phyloP scores from a whole-genome alignment of 495 filamentous ascomycete genomes.

The Patellaria atrata region DNA sequence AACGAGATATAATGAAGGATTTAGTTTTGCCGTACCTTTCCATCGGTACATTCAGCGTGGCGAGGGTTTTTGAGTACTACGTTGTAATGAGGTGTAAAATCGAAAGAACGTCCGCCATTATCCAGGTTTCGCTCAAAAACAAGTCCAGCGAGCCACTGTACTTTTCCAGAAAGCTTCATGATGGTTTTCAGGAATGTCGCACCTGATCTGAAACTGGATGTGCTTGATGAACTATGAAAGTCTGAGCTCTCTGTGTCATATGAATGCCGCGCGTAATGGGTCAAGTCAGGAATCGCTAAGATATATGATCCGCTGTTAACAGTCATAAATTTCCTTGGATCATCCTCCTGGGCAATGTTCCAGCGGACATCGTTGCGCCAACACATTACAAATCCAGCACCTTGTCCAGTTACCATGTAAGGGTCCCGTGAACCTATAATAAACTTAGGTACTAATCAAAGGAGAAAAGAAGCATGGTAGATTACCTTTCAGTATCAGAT shows the following conservation, averaged over 20 bases:
- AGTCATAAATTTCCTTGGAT: slow-evolving; percentile 86
- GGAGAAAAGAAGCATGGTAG: background rate
- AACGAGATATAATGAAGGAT: background rate
- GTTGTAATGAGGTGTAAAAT: slow-evolving; percentile 86
- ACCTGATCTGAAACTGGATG: slow-evolving; percentile 52
- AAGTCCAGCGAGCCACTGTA: slow-evolving; percentile 77
- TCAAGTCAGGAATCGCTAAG: slow-evolving; percentile 85
- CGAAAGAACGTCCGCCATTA: slow-evolving; percentile 54
- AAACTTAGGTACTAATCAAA: background rate
- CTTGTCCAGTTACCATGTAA: slow-evolving; percentile 82
- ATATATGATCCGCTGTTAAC: slow-evolving; percentile 91
- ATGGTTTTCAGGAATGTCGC: slow-evolving; percentile 90
- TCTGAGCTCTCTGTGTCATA: slow-evolving; percentile 36
- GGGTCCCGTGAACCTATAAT: slow-evolving; percentile 65
- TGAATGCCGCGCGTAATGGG: slow-evolving; percentile 57
- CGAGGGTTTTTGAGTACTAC: slow-evolving; percentile 71
- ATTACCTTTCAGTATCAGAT: slow-evolving; percentile 80
- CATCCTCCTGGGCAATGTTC: slow-evolving; percentile 65
- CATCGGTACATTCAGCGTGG: slow-evolving; percentile 43
- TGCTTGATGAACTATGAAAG: slow-evolving; percentile 36
- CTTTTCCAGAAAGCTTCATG: slow-evolving; percentile 94
- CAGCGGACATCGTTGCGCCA: slow-evolving; percentile 87
- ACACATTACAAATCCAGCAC: slow-evolving; percentile 92
- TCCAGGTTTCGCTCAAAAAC: slow-evolving; percentile 75
- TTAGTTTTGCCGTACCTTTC: slow-evolving; percentile 12